Evolutionary conservation across 2,329 filamentous ascomycete species (phyloP).

Genomic region (Talaromyces verruculosus): DNA sequence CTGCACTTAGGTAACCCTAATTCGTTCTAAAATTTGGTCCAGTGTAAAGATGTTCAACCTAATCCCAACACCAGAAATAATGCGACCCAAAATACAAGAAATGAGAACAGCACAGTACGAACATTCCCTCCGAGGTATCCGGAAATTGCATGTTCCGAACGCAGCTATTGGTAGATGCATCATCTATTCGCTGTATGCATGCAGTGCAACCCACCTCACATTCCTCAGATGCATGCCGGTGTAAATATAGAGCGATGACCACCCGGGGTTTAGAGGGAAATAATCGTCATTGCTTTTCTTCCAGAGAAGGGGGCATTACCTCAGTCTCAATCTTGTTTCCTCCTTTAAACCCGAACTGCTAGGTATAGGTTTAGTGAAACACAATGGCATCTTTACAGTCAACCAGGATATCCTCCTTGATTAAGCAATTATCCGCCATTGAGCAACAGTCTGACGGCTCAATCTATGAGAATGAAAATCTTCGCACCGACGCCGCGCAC

Average conservation of each 20-base stretch:
- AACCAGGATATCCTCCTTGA: conserved; percentile 13
- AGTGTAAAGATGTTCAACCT: neutral
- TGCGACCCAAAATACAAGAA: too few relatives aligned
- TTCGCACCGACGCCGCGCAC: conserved; percentile 12
- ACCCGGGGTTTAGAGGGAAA: neutral
- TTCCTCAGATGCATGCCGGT: neutral
- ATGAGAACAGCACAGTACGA: too few relatives aligned
- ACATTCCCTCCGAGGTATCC: neutral
- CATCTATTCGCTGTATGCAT: neutral
- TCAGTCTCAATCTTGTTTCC: neutral
- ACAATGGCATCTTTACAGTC: conserved; percentile 15
- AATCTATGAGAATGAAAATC: conserved; percentile 14
- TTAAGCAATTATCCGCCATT: conserved; percentile 13
- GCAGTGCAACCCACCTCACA: conserved; percentile 1
- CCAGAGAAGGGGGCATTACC: neutral
- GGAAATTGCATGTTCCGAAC: neutral
- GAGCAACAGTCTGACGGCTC: conserved; percentile 7
- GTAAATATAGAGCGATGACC: neutral
- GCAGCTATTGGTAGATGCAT: neutral
- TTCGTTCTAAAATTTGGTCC: neutral
- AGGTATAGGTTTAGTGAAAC: too few relatives aligned
- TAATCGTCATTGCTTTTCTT: neutral
- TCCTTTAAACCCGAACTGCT: neutral
- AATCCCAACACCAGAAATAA: too few relatives aligned
- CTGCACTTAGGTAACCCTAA: neutral